Conservation (phyloP, 208 protist genomes). For the Balamuthia mandrillaris region DNA sequence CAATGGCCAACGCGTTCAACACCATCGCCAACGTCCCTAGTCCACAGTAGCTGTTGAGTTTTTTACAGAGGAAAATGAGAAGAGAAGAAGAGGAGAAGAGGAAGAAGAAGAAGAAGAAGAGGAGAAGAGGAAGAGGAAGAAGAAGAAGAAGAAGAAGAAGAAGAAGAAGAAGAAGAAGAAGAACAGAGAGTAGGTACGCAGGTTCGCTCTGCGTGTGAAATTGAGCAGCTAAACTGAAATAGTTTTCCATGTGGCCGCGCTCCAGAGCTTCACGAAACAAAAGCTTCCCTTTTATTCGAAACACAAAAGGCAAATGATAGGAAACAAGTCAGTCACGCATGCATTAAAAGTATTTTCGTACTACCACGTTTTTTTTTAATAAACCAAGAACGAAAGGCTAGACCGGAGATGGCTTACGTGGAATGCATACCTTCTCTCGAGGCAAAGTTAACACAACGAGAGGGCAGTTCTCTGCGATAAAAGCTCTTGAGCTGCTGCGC, state of each 20-base stretch:
- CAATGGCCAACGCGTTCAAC: constrained; percentile 71
- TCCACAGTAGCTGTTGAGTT: constrained; percentile 55
- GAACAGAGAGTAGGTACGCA: neutral
- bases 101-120: neutral
- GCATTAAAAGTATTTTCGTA: too few species aligned
- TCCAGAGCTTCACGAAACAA: neutral
- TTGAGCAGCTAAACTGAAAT: neutral
- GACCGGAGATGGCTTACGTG: too few species aligned
- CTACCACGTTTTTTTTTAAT: too few species aligned
- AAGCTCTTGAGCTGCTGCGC: too few species aligned
- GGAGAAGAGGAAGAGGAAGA: neutral
- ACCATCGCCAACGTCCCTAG: constrained; percentile 74
- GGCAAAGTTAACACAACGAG: neutral
- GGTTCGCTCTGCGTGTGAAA: neutral
- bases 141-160: neutral
- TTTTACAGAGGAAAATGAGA: neutral
- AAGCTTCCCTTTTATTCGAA: too few species aligned
- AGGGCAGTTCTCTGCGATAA: neutral
- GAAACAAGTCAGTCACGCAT: too few species aligned
- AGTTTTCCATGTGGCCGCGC: constrained; percentile 13
- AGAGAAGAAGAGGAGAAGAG: neutral
- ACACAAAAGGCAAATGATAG: too few species aligned
- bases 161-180: neutral
- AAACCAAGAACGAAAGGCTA: too few species aligned
- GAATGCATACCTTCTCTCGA: neutral